Percentiles rank a stretch among this genome's conserved stretches.
These are phyloP conservation scores for Rhodotorula sp. DNA, from an alignment of 1,284 basidiomycete genomes.

Conservation along the genomic window DNA sequence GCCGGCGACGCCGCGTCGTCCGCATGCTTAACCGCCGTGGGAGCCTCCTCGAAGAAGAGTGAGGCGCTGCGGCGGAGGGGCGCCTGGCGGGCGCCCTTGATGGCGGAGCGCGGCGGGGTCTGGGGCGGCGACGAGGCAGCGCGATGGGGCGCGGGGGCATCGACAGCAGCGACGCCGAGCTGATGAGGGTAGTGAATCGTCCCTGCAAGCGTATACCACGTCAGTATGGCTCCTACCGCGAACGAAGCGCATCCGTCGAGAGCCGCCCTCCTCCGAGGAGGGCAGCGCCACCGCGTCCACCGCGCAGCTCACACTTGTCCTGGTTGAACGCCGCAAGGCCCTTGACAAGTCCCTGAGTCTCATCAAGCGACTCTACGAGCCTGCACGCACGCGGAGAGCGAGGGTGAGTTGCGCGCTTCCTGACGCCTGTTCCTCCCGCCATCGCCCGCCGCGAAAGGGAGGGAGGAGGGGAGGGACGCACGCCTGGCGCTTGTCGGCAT, in stretches of 20 bases:
- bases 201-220: slow-evolving; percentile 23
- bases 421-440: background rate
- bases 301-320: slow-evolving; percentile 40
- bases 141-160: slow-evolving; percentile 5
- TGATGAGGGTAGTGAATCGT: slow-evolving; percentile 46
- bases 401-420: slow-evolving; percentile 6
- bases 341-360: slow-evolving; percentile 37
- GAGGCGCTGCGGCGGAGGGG: slow-evolving; percentile 34
- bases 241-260: background rate
- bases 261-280: no score
- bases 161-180: slow-evolving; percentile 35
- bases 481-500: slow-evolving; percentile 43
- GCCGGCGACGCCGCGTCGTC: background rate
- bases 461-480: slow-evolving; percentile 23
- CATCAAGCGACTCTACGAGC: slow-evolving; percentile 41
- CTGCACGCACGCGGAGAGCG: slow-evolving; percentile 15
- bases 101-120: slow-evolving; percentile 12
- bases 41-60: slow-evolving; percentile 9
- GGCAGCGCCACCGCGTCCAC: background rate
- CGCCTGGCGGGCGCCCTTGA: background rate
- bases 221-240: background rate
- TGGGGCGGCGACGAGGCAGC: slow-evolving; percentile 8
- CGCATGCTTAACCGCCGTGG: background rate
- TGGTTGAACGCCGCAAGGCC: slow-evolving; percentile 40
- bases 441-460: background rate